Base-by-base conservation (phyloP, 164 flowering plant species). In the Brasenia schreberi region DNA sequence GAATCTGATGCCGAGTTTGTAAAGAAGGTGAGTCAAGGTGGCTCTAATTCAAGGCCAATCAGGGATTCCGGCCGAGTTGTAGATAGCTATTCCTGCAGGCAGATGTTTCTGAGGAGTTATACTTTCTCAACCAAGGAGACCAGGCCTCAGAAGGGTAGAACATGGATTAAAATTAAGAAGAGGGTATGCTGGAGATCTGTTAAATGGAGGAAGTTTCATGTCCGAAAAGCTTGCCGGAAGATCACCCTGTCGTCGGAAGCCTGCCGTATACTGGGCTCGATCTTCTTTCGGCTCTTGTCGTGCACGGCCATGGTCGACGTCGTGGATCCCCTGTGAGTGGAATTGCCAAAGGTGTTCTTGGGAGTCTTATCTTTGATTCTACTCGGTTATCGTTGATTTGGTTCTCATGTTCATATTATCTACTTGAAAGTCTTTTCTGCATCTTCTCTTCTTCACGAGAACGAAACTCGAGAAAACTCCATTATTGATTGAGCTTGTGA, bases 11-110 rank as follows among this genome's bases (percentile, higher is more conserved):
- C 64, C 19, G 72, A 69, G 64, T 69, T 69, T 45, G 72, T 64
- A 19, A 64, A 23, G 56, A 62, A 65, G 27, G 71, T 68, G 59
- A 16, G 39, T 43, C 23, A 49, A 16, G 59, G 23, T 39, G 59
- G 59, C 11, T 7, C 11, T 12, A 7, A 45, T 45, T 7, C 11
- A 7, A 45, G 53, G 53, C 53, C 53, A 45, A 45, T 23, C 2
- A 23, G 53, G 53, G 53, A 45, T 7, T 45, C 7, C 53, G 81
- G 89, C 0, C 71, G 81, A 65, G 87, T 92, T 52, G 93, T 92
- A 71, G 97, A 89, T 70, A 80, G 90, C 69, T 75, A 83, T 10
- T 92, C 94, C 0, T 89, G 96, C 76, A 67, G 97, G 75, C 94
- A 89, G 68, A 68, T 89, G 75, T 92, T 83, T 61, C 69, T 92